Conservation (phyloP, 1,139 yeast species). For the Suhomyces maxii region DNA sequence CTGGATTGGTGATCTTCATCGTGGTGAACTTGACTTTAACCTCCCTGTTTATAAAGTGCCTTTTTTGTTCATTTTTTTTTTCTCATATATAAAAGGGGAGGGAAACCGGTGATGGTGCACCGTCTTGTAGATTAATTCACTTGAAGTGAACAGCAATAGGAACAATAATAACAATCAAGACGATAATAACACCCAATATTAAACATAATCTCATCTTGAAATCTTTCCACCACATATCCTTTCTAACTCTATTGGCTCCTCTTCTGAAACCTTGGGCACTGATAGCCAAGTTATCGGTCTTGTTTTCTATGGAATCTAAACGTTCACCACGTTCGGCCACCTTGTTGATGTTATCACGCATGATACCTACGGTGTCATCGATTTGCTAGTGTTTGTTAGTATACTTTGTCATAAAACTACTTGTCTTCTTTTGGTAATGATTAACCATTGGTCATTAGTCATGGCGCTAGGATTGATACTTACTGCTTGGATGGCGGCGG, state of each 20-base stretch:
- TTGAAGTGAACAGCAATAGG: conserved; percentile 89
- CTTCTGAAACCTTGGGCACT: conserved; percentile 95
- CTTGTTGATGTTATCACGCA: conserved; percentile 96
- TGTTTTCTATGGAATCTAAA: conserved; percentile 87
- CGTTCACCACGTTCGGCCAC: conserved; percentile 96
- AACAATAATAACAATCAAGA: conserved; percentile 85
- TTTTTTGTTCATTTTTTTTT: too few relatives aligned
- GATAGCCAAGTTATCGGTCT: conserved; percentile 90
- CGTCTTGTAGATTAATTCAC: background rate
- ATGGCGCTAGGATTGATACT: conserved; percentile 25
- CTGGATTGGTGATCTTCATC: too few relatives aligned
- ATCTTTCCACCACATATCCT: conserved; percentile 99
- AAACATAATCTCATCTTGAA: conserved; percentile 95
- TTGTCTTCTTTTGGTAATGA: too few relatives aligned
- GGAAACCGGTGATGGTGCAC: background rate
- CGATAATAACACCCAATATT: conserved; percentile 73
- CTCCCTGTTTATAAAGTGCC: too few relatives aligned
- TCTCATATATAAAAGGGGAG: background rate
- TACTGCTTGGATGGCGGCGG: conserved; percentile 86
- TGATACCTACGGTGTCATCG: conserved; percentile 95
- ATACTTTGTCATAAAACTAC: background rate
- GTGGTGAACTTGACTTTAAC: too few relatives aligned
- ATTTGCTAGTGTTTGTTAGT: conserved; percentile 55
- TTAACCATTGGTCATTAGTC: too few relatives aligned
- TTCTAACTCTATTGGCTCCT: conserved; percentile 96